Conservation (phyloP, 768 basidiomycete genomes). For the Albatrellus ellisii region DNA sequence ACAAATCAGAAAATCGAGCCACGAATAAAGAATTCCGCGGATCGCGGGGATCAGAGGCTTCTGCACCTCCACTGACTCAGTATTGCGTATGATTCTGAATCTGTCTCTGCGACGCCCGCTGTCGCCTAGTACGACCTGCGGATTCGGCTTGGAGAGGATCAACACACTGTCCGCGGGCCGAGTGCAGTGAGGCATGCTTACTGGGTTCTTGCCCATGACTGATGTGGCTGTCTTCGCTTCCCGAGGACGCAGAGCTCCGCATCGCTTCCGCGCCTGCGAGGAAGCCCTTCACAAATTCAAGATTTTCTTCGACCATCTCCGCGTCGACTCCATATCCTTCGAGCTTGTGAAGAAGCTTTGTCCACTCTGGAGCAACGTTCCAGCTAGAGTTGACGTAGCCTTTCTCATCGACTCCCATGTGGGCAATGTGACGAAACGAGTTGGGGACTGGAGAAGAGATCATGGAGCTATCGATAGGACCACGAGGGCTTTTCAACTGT, state of each 20-base stretch:
- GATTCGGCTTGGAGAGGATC: too few relatives aligned
- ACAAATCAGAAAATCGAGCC: too few relatives aligned
- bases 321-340: conserved; percentile 26
- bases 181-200: conserved; percentile 12
- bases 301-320: conserved; percentile 19
- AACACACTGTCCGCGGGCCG: too few relatives aligned
- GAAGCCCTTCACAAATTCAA: conserved; percentile 24
- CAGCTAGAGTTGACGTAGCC: conserved; percentile 40
- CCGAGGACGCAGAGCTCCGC: conserved; percentile 1
- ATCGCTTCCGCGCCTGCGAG: conserved; percentile 16
- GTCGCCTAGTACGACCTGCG: too few relatives aligned
- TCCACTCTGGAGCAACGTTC: conserved; percentile 43
- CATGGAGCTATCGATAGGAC: conserved; percentile 25
- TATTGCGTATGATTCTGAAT: too few relatives aligned
- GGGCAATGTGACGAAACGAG: conserved; percentile 55
- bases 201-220: conserved; percentile 10
- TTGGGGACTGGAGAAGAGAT: conserved; percentile 46
- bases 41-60: too few relatives aligned
- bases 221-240: conserved; percentile 2
- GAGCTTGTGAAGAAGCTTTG: conserved; percentile 26
- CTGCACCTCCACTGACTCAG: too few relatives aligned
- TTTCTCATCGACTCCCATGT: conserved; percentile 42
- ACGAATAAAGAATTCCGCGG: too few relatives aligned
- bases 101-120: too few relatives aligned
- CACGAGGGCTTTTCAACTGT: conserved; percentile 8